Conservation (phyloP, 441 rosid genomes). For the Rhodomyrtus psidioides region DNA sequence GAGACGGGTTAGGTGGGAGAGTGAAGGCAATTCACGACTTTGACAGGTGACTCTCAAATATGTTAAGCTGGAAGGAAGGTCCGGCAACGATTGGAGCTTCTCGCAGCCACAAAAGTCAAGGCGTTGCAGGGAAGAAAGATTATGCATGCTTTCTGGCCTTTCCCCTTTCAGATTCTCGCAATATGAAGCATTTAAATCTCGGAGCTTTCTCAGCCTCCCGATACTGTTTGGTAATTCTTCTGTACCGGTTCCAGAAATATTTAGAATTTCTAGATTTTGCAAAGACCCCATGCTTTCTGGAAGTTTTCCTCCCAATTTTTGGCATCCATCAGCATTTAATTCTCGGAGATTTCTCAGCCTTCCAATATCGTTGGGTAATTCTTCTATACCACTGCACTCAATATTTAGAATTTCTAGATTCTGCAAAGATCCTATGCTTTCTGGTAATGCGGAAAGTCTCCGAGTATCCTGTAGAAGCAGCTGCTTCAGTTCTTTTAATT, state of each 20-base stretch:
- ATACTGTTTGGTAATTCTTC: background rate
- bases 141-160: background rate
- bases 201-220: background rate
- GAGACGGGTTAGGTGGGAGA: background rate
- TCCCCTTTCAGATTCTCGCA: background rate
- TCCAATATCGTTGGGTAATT: background rate
- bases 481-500: no score
- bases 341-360: no score
- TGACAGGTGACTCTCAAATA: background rate
- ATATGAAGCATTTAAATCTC: rapidly evolving
- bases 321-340: no score
- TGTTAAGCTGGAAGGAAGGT: background rate
- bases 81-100: background rate
- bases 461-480: rapidly evolving
- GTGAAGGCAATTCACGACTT: background rate
- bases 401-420: background rate
- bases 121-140: background rate
- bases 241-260: rapidly evolving
- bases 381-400: rapidly evolving
- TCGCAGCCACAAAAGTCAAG: rapidly evolving
- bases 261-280: background rate
- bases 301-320: no score
- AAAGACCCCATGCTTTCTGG: background rate
- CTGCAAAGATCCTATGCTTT: background rate
- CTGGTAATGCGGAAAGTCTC: background rate